phyloP scores from a whole-genome alignment of 306 rosid species.

The Mucuna pruriens region DNA sequence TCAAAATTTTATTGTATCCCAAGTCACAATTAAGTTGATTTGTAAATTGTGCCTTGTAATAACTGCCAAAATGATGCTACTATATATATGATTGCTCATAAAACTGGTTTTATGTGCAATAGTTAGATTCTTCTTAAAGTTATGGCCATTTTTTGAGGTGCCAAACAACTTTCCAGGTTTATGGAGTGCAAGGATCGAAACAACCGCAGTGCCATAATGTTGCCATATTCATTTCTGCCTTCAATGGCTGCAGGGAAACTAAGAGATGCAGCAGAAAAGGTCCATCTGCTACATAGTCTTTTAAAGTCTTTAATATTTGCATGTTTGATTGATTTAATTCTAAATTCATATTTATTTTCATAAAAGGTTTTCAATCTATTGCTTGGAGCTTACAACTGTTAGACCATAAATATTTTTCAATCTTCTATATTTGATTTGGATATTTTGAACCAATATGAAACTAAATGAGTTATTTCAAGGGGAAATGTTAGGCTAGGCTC shows the following conservation, averaged over 20 bases:
- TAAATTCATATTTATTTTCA: background rate
- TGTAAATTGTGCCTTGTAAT: constrained; percentile 15
- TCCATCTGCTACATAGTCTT: constrained; percentile 34
- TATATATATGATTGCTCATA: constrained; percentile 3
- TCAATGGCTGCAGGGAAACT: constrained; percentile 73
- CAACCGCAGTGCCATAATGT: constrained; percentile 67
- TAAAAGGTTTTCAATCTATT: constrained; percentile 2
- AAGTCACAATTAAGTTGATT: background rate
- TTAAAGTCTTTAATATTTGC: constrained; percentile 10
- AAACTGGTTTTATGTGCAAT: background rate
- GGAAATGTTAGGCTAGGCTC: background rate
- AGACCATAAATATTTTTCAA: background rate
- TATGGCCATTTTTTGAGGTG: constrained; percentile 16
- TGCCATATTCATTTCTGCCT: constrained; percentile 88
- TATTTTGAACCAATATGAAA: constrained; percentile 9
- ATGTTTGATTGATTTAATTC: background rate
- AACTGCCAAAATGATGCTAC: constrained; percentile 7
- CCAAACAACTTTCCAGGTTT: constrained; percentile 67
- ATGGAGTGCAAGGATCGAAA: constrained; percentile 98
- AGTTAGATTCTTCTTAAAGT: constrained; percentile 23
- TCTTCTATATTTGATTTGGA: constrained; percentile 21
- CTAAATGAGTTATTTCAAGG: constrained; percentile 9
- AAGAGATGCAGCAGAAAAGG: constrained; percentile 85
- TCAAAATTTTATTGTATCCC: constrained; percentile 17
- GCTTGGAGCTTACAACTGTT: background rate